phyloP scores from a whole-genome alignment of 1,284 basidiomycete genomes.

The Moniliophthora roreri region DNA sequence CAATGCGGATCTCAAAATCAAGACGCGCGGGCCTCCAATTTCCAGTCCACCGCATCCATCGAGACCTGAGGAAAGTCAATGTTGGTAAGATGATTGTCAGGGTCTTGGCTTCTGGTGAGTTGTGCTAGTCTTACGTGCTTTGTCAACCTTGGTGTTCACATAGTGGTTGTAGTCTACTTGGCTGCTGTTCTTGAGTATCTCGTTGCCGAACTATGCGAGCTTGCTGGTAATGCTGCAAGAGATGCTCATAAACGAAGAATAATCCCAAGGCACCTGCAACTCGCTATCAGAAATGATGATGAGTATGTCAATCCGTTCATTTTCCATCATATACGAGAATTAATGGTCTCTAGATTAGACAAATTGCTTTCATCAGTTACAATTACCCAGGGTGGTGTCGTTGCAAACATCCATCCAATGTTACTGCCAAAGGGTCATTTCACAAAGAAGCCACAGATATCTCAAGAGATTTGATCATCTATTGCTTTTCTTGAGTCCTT shows the following conservation, averaged over 20 bases:
- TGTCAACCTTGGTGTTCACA: slow-evolving; percentile 1
- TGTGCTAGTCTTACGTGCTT: neutral
- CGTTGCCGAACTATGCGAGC: slow-evolving; percentile 85
- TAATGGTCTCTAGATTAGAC: slow-evolving; percentile 45
- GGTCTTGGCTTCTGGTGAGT: slow-evolving; percentile 71
- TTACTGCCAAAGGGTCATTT: slow-evolving; percentile 3
- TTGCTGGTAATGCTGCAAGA: slow-evolving; percentile 80
- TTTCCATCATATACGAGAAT: slow-evolving; percentile 6
- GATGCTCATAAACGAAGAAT: slow-evolving; percentile 83
- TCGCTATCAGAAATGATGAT: slow-evolving; percentile 84
- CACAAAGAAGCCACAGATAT: neutral
- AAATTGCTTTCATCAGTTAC: slow-evolving; percentile 76
- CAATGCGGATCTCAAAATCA: slow-evolving; percentile 58
- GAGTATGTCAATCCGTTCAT: slow-evolving; percentile 46
- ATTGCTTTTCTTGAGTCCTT: neutral
- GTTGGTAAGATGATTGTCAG: slow-evolving; percentile 71
- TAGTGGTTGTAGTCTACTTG: slow-evolving; percentile 65
- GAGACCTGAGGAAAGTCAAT: slow-evolving; percentile 80
- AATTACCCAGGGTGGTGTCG: slow-evolving; percentile 84
- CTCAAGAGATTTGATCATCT: neutral
- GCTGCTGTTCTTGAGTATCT: slow-evolving; percentile 86
- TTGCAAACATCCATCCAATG: slow-evolving; percentile 57
- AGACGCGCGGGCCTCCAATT: slow-evolving; percentile 78
- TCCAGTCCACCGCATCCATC: slow-evolving; percentile 88
- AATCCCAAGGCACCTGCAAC: slow-evolving; percentile 82